phyloP scores from a whole-genome alignment of 164 flowering plant species.

The Nymphaea thermarum region DNA sequence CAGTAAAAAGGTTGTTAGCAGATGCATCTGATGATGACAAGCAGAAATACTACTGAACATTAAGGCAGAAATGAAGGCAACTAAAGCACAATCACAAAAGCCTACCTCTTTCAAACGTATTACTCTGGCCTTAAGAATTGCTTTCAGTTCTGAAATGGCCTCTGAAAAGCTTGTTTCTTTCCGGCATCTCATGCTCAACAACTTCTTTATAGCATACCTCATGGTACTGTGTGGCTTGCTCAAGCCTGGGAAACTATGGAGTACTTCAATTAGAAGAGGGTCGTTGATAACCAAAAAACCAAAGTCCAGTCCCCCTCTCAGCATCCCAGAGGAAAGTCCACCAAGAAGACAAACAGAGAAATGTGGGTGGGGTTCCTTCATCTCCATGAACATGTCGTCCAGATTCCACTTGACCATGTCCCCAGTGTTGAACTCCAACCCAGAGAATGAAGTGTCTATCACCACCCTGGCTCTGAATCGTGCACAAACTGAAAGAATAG shows the following conservation, averaged over 20 bases:
- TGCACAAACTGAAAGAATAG: constrained; percentile 51
- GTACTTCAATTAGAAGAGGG: constrained; percentile 40
- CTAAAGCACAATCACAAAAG: neutral
- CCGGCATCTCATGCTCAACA: constrained; percentile 47
- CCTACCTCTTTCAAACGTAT: constrained; percentile 59
- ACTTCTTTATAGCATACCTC: constrained; percentile 65
- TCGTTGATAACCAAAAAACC: constrained; percentile 64
- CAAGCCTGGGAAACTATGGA: constrained; percentile 52
- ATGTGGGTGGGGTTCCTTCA: constrained; percentile 23
- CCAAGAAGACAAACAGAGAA: constrained; percentile 70
- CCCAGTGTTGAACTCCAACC: constrained; percentile 45
- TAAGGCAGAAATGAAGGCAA: neutral
- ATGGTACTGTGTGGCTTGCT: constrained; percentile 83
- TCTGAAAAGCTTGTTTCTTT: constrained; percentile 29
- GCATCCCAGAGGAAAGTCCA: constrained; percentile 63
- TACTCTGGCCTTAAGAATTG: constrained; percentile 30
- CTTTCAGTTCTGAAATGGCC: constrained; percentile 36
- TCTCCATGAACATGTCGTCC: constrained; percentile 34
- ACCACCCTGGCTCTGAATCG: constrained; percentile 70
- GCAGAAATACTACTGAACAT: neutral
- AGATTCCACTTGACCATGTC: constrained; percentile 55
- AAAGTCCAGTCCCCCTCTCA: constrained; percentile 62
- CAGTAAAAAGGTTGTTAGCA: neutral
- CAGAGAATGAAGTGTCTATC: constrained; percentile 87
- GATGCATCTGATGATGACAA: no score